A percentile compares a stretch with the other conserved stretches of the same genome.
These are phyloP conservation scores for Avicennia marina DNA, from an alignment of 257 asterid genomes.

Conservation along the genomic window DNA sequence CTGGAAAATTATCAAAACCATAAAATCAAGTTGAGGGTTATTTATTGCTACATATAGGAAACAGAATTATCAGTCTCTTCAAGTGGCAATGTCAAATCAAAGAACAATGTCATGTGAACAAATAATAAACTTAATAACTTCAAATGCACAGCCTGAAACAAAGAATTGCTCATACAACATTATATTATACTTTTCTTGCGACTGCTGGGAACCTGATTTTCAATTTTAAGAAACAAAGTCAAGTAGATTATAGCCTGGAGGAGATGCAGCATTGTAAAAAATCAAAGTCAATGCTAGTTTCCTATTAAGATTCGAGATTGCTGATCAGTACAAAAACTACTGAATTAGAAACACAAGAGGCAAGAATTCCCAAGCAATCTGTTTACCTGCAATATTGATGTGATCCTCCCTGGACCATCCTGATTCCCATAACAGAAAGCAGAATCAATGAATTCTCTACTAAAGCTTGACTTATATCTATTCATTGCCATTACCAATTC, in stretches of 20 bases:
- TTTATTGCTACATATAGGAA: no score
- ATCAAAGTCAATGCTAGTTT: neutral
- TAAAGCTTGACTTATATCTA: neutral
- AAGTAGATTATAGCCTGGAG: no score
- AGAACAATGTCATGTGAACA: neutral
- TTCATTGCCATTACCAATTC: conserved; percentile 6
- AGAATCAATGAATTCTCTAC: conserved; percentile 2
- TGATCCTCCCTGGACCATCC: conserved; percentile 73
- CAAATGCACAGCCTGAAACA: neutral
- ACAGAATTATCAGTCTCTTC: no score
- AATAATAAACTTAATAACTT: neutral
- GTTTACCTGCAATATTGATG: conserved; percentile 66
- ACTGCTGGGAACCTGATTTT: neutral
- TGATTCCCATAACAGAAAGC: conserved; percentile 29
- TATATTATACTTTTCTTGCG: no score
- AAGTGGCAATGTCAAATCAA: neutral
- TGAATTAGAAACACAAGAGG: neutral
- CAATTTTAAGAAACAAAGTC: neutral
- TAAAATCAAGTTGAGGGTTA: no score
- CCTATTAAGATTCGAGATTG: neutral
- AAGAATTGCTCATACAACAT: neutral
- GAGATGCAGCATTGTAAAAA: neutral
- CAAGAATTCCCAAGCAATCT: neutral
- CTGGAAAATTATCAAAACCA: no score
- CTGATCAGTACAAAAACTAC: neutral